phyloP scores from a whole-genome alignment of 2,329 filamentous ascomycete genomes.

The Pyrenophora tritici-repentis region DNA sequence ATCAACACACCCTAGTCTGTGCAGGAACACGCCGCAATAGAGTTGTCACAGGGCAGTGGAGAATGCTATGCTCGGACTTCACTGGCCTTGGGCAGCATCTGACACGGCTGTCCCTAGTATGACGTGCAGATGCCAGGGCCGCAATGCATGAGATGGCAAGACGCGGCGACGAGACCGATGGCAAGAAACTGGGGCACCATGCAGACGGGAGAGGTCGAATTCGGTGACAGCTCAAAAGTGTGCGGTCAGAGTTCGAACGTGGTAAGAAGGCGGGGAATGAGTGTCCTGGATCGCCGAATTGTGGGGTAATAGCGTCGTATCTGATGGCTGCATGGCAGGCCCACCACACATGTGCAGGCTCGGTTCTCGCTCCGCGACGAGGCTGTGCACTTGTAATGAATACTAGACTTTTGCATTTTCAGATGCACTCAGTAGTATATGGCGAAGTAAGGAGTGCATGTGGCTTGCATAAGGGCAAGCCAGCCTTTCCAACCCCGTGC shows the following conservation, averaged over 20 bases:
- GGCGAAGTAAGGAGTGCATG: slow-evolving; percentile 18
- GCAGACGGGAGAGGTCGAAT: slow-evolving; percentile 40
- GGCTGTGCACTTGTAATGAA: slow-evolving; percentile 29
- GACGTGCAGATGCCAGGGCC: slow-evolving; percentile 27
- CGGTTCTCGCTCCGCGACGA: slow-evolving; percentile 31
- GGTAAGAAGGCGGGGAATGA: slow-evolving; percentile 44
- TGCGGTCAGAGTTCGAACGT: slow-evolving; percentile 35
- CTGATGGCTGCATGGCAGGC: slow-evolving; percentile 29
- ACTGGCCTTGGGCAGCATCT: slow-evolving; percentile 21
- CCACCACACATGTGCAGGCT: slow-evolving; percentile 14
- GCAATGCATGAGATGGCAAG: slow-evolving; percentile 25
- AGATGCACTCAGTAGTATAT: slow-evolving; percentile 15
- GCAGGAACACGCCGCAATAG: slow-evolving; percentile 6
- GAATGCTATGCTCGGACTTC: neutral
- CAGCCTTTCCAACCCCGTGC: slow-evolving; percentile 32
- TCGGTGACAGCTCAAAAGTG: slow-evolving; percentile 24
- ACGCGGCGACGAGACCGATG: slow-evolving; percentile 20
- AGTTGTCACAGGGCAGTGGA: slow-evolving; percentile 2
- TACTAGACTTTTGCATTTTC: slow-evolving; percentile 16
- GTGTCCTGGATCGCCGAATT: slow-evolving; percentile 40
- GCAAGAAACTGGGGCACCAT: slow-evolving; percentile 38
- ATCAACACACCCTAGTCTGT: slow-evolving; percentile 1
- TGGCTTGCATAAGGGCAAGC: slow-evolving; percentile 21
- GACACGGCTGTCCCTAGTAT: slow-evolving; percentile 17
- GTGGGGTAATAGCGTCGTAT: slow-evolving; percentile 45